Percentiles rank a stretch among this genome's conserved stretches.
Conservation (phyloP, 768 basidiomycete genomes). For the Serendipita indica region DNA sequence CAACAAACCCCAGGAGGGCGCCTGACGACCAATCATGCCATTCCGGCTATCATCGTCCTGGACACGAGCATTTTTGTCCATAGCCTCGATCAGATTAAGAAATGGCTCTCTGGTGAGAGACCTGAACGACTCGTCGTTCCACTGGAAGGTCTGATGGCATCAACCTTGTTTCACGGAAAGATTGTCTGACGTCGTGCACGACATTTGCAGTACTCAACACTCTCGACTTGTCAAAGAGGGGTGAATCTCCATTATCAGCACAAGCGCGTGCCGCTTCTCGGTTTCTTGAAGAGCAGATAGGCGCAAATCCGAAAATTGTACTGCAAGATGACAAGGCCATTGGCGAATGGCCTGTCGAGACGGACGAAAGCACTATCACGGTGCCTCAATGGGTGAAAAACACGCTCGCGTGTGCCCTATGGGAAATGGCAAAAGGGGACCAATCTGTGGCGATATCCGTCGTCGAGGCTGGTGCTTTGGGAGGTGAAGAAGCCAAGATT, state of each 20-base stretch:
- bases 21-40: neutral
- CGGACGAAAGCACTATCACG: neutral
- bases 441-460: neutral
- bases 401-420: neutral
- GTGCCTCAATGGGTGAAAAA: neutral
- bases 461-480: neutral
- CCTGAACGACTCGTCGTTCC: slow-evolving; percentile 71
- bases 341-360: slow-evolving; percentile 41
- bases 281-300: slow-evolving; percentile 76
- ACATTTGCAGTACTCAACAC: slow-evolving; percentile 67
- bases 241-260: slow-evolving; percentile 59
- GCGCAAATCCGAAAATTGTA: slow-evolving; percentile 62
- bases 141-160: slow-evolving; percentile 67
- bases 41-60: slow-evolving; percentile 35
- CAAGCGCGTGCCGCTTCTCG: slow-evolving; percentile 79
- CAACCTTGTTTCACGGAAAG: too few relatives aligned
- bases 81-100: slow-evolving; percentile 62
- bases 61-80: slow-evolving; percentile 75
- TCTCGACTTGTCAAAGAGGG: slow-evolving; percentile 85
- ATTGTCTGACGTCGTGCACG: too few relatives aligned
- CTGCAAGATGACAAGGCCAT: slow-evolving; percentile 75
- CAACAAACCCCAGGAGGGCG: neutral
- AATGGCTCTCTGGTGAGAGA: slow-evolving; percentile 63
- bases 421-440: neutral
- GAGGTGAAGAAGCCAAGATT: neutral